Evolutionary conservation across 768 basidiomycete genomes (phyloP).

Genomic region (Podaxis carcinomalis): DNA sequence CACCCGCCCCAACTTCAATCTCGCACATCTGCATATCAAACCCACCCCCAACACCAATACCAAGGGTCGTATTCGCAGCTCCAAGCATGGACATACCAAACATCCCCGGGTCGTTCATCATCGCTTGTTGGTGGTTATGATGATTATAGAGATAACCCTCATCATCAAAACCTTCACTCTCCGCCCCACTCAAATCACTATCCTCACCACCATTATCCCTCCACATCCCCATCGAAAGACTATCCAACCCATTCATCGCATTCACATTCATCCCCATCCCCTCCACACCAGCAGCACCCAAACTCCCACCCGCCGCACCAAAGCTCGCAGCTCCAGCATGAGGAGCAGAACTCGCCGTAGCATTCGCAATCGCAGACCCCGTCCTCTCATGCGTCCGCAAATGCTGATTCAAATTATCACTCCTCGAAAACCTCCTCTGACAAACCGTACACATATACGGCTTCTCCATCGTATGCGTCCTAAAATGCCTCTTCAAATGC

Average conservation of each 20-base stretch:
- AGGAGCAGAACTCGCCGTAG: constrained; percentile 16
- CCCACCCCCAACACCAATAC: constrained; percentile 18
- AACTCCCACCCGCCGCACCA: constrained; percentile 9
- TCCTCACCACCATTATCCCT: constrained; percentile 4
- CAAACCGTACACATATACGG: constrained; percentile 77
- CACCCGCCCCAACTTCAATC: constrained; percentile 52
- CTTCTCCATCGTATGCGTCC: constrained; percentile 87
- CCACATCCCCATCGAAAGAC: constrained; percentile 16
- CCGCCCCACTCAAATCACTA: constrained; percentile 19
- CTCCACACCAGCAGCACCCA: constrained; percentile 11
- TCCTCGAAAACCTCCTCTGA: constrained; percentile 79
- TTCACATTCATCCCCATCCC: constrained; percentile 10
- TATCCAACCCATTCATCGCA: constrained; percentile 14
- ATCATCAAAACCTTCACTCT: constrained; percentile 21
- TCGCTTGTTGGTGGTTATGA: constrained; percentile 12
- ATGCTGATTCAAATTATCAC: constrained; percentile 89
- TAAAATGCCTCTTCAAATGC: constrained; percentile 82
- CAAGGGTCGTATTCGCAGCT: constrained; percentile 14
- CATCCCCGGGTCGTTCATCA: constrained; percentile 22
- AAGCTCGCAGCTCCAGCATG: constrained; percentile 23
- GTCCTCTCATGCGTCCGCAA: constrained; percentile 68
- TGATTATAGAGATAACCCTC: constrained; percentile 17
- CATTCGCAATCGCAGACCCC: constrained; percentile 22
- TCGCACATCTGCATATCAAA: constrained; percentile 54
- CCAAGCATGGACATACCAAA: constrained; percentile 16